Base-by-base conservation (phyloP, 345 rosid genomes). In the Balakata baccata region DNA sequence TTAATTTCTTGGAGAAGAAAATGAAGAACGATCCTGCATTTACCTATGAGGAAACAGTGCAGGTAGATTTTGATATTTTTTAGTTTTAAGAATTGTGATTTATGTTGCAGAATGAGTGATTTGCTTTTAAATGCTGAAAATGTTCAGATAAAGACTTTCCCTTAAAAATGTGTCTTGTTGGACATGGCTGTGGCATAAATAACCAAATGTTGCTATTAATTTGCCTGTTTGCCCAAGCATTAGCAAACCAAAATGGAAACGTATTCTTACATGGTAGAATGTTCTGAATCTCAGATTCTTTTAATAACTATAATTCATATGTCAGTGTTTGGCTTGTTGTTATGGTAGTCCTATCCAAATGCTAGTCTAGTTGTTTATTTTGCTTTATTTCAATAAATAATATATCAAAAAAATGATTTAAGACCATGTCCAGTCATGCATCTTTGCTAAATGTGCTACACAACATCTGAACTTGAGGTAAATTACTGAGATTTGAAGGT, bases 1-100 rank as follows among this genome's bases (percentile, higher is more conserved):
- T 93, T 75, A 96, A 91, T 83, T 96, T 96, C 86, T 79, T 93
- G 90, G 99, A 96, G 81, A 96, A 92, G 89, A 95, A 95, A 81
- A 91, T 95, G 99, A 95, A 92, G 83, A 92, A 89, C 78, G 96
- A 92, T 66, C 98, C 97, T 51, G 78, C 86, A 8, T 89, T 92
- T 77, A 74, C 99, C 1, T 95, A 84, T 54, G 92, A 91, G 62
- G 98, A 96, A 85, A 96, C 98, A 0, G 99, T 93, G 79, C 99
- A 96, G 97, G 99, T 90, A 82, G 58, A 2, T 46, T 66, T 13
- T 34, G 60, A 18, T 66, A 8, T 49, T 38, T 29, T 29, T 29
- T 69, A 64, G 73, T 57, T 16, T 3, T 54, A 23, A 43, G 18
- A 14, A n/a, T 23, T 5, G 6, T 18, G 37, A 61, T 11, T 1